phyloP scores from a whole-genome alignment of 2,329 filamentous ascomycete species.

The Karstenula rhodostoma region DNA sequence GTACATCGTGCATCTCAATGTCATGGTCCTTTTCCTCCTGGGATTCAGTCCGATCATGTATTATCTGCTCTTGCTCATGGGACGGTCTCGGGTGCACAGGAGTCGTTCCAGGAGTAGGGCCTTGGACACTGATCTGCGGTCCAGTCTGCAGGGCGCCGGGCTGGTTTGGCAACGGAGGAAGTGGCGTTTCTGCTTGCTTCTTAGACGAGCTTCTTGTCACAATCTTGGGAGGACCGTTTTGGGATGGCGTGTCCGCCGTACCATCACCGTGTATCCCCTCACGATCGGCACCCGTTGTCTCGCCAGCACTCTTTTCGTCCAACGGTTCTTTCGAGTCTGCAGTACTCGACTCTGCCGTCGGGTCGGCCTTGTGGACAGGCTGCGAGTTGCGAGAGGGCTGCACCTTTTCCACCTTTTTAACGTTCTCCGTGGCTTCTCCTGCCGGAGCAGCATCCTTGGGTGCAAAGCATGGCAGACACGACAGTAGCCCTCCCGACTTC shows the following conservation, averaged over 20 bases:
- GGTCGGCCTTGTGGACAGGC: conserved; percentile 53
- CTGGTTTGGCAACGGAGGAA: conserved; percentile 40
- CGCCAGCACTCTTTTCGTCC: conserved; percentile 52
- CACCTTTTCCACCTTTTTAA: conserved; percentile 51
- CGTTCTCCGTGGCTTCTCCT: conserved; percentile 52
- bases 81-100: conserved; percentile 44
- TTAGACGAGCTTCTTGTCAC: conserved; percentile 45
- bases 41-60: conserved; percentile 60
- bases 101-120: conserved; percentile 55
- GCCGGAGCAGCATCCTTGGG: conserved; percentile 64
- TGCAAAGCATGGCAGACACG: conserved; percentile 72
- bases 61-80: conserved; percentile 50
- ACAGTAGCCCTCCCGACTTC: conserved; percentile 53
- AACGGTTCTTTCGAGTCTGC: conserved; percentile 55
- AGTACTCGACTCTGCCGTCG: conserved; percentile 53
- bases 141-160: conserved; percentile 43
- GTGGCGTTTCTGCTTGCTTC: conserved; percentile 40
- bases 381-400: conserved; percentile 55
- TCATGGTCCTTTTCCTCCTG: conserved; percentile 61
- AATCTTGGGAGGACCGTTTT: conserved; percentile 35
- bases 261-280: conserved; percentile 35
- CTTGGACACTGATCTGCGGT: conserved; percentile 54
- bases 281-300: conserved; percentile 29
- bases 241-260: conserved; percentile 34
- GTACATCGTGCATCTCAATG: conserved; percentile 71